These are phyloP conservation scores for Rhodofomes roseus DNA, from an alignment of 1,284 basidiomycete species.

Conservation along the genomic window DNA sequence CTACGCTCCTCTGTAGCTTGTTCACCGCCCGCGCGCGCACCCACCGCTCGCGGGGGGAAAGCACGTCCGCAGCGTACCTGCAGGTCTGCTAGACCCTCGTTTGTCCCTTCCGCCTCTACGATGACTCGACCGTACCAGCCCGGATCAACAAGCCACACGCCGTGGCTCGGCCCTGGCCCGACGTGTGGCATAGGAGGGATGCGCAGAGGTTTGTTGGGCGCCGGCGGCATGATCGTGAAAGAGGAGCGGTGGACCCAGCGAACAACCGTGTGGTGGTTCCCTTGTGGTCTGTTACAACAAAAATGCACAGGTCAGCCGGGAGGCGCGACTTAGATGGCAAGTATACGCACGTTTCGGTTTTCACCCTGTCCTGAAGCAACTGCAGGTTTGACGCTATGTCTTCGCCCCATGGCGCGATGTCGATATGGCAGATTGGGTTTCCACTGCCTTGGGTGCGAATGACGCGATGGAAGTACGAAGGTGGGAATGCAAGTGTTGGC, in stretches of 20 bases:
- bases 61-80: slow-evolving; percentile 65
- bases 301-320: not conserved
- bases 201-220: slow-evolving; percentile 22
- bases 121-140: slow-evolving; percentile 79
- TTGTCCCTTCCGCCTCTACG: slow-evolving; percentile 79
- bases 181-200: slow-evolving; percentile 24
- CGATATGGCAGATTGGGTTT: slow-evolving; percentile 71
- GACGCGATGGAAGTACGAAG: slow-evolving; percentile 81
- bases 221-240: slow-evolving; percentile 54
- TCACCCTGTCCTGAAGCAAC: slow-evolving; percentile 71
- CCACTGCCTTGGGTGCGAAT: slow-evolving; percentile 54
- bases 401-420: slow-evolving; percentile 70
- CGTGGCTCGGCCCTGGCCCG: slow-evolving; percentile 25
- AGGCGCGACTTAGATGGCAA: not conserved
- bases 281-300: slow-evolving; percentile 55
- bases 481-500: slow-evolving; percentile 71
- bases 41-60: slow-evolving; percentile 53
- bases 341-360: slow-evolving; percentile 68
- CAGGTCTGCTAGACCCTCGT: slow-evolving; percentile 76
- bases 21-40: slow-evolving; percentile 24
- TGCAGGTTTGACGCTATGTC: slow-evolving; percentile 72
- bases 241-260: slow-evolving; percentile 79
- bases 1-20: slow-evolving; percentile 43
- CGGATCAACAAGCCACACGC: slow-evolving; percentile 57
- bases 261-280: slow-evolving; percentile 71